A percentile compares a stretch with the other conserved stretches of the same genome.
Evolutionary conservation across 768 basidiomycete species (phyloP).

Genomic region (Termitomyces sp.): DNA sequence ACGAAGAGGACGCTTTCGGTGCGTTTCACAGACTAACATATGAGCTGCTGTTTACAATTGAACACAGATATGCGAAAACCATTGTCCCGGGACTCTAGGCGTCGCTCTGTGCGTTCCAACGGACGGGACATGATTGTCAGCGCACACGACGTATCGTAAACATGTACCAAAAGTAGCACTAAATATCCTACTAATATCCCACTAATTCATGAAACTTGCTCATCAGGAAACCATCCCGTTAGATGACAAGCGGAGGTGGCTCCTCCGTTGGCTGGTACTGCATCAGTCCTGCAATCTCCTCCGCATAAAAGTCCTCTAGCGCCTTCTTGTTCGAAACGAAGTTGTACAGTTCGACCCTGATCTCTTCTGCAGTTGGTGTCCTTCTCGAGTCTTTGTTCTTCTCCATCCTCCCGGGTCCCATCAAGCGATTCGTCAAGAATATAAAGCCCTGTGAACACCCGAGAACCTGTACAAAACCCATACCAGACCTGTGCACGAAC

Average conservation of each 20-base stretch:
- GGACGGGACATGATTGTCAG: conserved; percentile 72
- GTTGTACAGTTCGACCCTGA: conserved; percentile 54
- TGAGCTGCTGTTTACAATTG: background rate
- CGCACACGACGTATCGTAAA: conserved; percentile 51
- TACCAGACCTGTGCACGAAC: conserved; percentile 87
- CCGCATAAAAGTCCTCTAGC: conserved; percentile 69
- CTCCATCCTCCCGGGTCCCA: conserved; percentile 66
- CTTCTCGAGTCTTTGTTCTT: conserved; percentile 56
- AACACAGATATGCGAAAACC: conserved; percentile 67
- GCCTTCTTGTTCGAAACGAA: conserved; percentile 60
- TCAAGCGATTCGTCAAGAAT: conserved; percentile 86
- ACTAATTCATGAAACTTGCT: conserved; percentile 1
- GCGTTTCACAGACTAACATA: conserved; percentile 24
- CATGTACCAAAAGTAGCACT: conserved; percentile 5
- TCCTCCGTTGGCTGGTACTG: conserved; percentile 36
- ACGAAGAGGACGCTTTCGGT: conserved; percentile 93
- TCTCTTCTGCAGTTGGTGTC: conserved; percentile 54
- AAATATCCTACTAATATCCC: background rate
- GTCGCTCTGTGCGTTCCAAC: conserved; percentile 66
- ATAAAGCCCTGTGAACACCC: conserved; percentile 78
- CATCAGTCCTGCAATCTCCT: conserved; percentile 51
- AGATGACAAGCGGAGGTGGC: conserved; percentile 50
- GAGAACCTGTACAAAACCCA: conserved; percentile 86
- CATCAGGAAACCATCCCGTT: conserved; percentile 5
- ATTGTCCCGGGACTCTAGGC: conserved; percentile 52